Conservation (phyloP, 768 basidiomycete species). For the Tylopilus plumbeoviolaceoides region DNA sequence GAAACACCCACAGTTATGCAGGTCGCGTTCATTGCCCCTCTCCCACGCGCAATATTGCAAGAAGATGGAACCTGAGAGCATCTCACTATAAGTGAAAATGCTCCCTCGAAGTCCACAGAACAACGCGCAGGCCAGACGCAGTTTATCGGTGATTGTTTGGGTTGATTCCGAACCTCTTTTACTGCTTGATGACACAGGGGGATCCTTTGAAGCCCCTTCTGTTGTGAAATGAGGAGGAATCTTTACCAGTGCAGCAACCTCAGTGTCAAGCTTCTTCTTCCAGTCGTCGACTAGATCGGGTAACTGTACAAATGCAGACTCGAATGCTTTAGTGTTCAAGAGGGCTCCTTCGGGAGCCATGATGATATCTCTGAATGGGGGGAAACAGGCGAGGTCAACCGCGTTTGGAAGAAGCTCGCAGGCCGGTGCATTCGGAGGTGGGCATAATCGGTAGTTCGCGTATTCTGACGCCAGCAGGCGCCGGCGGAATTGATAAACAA, state of each 20-base stretch:
- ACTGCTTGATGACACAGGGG: not conserved
- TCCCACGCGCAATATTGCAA: no score
- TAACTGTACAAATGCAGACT: not conserved
- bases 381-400: not conserved
- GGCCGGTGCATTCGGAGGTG: not conserved
- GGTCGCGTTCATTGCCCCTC: no score
- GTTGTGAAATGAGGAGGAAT: conserved; percentile 2
- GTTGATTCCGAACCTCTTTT: not conserved
- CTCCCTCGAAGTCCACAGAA: not conserved
- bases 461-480: not conserved
- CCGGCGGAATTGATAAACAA: not conserved
- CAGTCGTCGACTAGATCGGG: not conserved
- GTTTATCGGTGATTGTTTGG: not conserved
- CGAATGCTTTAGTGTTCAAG: not conserved
- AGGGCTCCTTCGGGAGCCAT: not conserved
- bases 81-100: not conserved
- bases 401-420: not conserved
- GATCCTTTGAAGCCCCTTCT: no score
- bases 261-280: not conserved
- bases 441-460: no score
- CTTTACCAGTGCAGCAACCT: not conserved
- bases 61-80: not conserved
- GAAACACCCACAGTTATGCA: not conserved
- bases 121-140: conserved; percentile 9
- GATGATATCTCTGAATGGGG: not conserved